phyloP scores from a whole-genome alignment of 345 rosid genomes.

The Atalantia buxifolia region DNA sequence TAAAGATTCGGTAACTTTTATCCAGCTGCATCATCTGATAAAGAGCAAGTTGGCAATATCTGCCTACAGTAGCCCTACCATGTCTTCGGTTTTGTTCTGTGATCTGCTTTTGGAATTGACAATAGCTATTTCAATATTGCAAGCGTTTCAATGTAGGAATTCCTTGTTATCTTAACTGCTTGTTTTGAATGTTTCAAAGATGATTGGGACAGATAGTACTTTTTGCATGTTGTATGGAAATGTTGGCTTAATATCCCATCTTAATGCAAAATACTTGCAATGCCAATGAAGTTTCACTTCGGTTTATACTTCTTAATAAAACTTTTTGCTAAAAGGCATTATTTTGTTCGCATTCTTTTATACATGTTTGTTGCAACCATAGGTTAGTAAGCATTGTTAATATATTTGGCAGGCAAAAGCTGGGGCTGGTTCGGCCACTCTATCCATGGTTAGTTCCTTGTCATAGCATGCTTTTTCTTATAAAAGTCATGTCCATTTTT shows the following conservation, averaged over 20 bases:
- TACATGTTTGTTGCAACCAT: not conserved
- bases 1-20: not conserved
- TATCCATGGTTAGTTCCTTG: conserved; percentile 68
- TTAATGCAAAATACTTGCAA: not conserved
- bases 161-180: not conserved
- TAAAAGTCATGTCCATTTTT: not conserved
- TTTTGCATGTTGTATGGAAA: not conserved
- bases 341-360: not conserved
- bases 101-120: not conserved
- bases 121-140: not conserved
- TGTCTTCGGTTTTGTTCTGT: not conserved
- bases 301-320: not conserved
- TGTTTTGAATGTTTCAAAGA: not conserved
- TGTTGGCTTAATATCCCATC: not conserved
- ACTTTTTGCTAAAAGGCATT: not conserved
- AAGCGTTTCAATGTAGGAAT: not conserved
- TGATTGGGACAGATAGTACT: not conserved
- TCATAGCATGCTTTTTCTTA: not conserved
- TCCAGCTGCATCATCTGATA: not conserved
- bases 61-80: not conserved
- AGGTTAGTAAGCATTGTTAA: not conserved
- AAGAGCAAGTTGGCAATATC: not conserved
- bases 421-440: conserved; percentile 95
- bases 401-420: conserved; percentile 79
- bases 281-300: not conserved